Percentiles rank a stretch among this genome's conserved stretches.
These are phyloP conservation scores for Penicillium sp. DNA, from an alignment of 2,329 filamentous ascomycete genomes.

Conservation along the genomic window DNA sequence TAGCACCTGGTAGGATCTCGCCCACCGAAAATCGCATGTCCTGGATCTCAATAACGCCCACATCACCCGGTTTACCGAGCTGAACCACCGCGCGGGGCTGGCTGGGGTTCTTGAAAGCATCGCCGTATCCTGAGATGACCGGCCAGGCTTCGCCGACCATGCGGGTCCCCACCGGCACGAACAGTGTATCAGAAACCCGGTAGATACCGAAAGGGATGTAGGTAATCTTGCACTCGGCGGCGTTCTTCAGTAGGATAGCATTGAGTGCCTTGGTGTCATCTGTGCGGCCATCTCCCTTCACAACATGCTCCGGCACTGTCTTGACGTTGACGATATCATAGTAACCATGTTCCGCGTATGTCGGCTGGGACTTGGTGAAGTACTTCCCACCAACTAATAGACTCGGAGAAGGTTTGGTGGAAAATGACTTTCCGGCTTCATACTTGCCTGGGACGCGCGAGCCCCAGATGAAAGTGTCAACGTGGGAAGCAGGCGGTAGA, in stretches of 20 bases:
- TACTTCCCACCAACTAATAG: constrained; percentile 45
- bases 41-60: constrained; percentile 55
- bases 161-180: constrained; percentile 53
- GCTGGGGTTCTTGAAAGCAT: constrained; percentile 48
- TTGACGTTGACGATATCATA: constrained; percentile 54
- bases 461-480: constrained; percentile 41
- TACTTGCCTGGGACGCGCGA: constrained; percentile 34
- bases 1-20: constrained; percentile 50
- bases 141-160: constrained; percentile 62
- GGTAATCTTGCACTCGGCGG: constrained; percentile 35
- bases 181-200: constrained; percentile 51
- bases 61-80: constrained; percentile 57
- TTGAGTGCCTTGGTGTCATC: constrained; percentile 47
- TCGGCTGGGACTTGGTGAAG: constrained; percentile 47
- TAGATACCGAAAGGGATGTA: constrained; percentile 43
- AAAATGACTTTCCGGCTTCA: constrained; percentile 35
- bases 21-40: constrained; percentile 59
- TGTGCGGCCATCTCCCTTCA: constrained; percentile 49
- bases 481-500: constrained; percentile 18
- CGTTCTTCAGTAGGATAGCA: constrained; percentile 35
- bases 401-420: constrained; percentile 34
- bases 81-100: constrained; percentile 55
- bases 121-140: constrained; percentile 54
- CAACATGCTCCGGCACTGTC: constrained; percentile 42
- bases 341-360: constrained; percentile 48